These are phyloP conservation scores for Camptophora hylomeconis DNA, from an alignment of 2,329 filamentous ascomycete species.

Conservation along the genomic window DNA sequence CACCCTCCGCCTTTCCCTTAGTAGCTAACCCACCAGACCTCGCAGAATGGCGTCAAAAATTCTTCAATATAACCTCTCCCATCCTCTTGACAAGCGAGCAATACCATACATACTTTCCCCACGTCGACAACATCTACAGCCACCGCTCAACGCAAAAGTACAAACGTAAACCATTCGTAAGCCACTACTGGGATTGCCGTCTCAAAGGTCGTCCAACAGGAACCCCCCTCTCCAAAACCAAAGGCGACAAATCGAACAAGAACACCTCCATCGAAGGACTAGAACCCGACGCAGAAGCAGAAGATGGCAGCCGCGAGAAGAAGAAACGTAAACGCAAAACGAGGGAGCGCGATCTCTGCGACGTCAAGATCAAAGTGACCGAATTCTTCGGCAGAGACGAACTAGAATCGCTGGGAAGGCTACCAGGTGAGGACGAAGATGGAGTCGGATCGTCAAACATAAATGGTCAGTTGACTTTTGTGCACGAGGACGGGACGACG, in stretches of 20 bases:
- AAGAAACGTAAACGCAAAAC: slow-evolving; percentile 68
- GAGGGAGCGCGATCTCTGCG: slow-evolving; percentile 66
- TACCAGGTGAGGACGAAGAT: slow-evolving; percentile 20
- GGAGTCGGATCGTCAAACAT: slow-evolving; percentile 10
- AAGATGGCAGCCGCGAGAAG: slow-evolving; percentile 45
- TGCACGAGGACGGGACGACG: slow-evolving; percentile 2
- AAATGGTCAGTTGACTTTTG: slow-evolving; percentile 8
- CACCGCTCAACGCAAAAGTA: slow-evolving; percentile 70
- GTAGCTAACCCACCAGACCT: slow-evolving; percentile 55
- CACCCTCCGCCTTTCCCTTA: slow-evolving; percentile 11
- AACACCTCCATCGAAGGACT: too few relatives aligned
- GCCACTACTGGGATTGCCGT: slow-evolving; percentile 75
- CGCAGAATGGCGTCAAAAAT: slow-evolving; percentile 53
- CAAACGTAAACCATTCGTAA: slow-evolving; percentile 70
- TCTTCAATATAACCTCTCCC: slow-evolving; percentile 63
- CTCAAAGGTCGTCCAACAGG: slow-evolving; percentile 68
- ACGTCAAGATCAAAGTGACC: slow-evolving; percentile 77
- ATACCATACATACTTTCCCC: slow-evolving; percentile 69
- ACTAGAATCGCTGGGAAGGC: slow-evolving; percentile 3
- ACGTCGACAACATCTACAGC: slow-evolving; percentile 75
- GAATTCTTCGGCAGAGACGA: slow-evolving; percentile 53
- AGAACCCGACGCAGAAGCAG: slow-evolving; percentile 57
- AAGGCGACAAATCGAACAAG: too few relatives aligned
- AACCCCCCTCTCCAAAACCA: slow-evolving; percentile 41
- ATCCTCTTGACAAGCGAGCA: slow-evolving; percentile 63